These are phyloP conservation scores for Sporothrix curviconia DNA, from an alignment of 2,329 filamentous ascomycete species.

Conservation along the genomic window DNA sequence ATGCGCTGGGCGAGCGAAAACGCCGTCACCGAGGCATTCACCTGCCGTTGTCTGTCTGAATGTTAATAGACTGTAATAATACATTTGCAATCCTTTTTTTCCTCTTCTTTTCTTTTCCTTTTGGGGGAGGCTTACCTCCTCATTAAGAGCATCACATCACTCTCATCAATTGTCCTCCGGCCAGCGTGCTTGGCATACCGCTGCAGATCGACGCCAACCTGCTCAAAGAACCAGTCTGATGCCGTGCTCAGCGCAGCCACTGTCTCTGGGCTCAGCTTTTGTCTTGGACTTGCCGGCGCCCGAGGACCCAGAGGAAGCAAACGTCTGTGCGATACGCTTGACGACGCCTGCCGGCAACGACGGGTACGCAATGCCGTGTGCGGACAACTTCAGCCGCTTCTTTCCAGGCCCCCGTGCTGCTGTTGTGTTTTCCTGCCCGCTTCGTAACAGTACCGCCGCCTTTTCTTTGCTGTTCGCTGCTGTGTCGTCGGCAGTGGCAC, in stretches of 20 bases:
- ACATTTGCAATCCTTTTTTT: too few species aligned
- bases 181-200: conserved; percentile 77
- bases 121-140: conserved; percentile 64
- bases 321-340: conserved; percentile 65
- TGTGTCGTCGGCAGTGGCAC: background rate
- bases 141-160: conserved; percentile 76
- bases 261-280: conserved; percentile 66
- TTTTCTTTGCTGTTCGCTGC: background rate
- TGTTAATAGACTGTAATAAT: background rate
- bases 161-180: conserved; percentile 78
- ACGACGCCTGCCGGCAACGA: conserved; percentile 67
- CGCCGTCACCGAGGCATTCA: conserved; percentile 62
- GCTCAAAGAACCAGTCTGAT: conserved; percentile 88
- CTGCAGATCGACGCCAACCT: conserved; percentile 70
- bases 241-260: conserved; percentile 70
- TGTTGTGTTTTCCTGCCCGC: background rate
- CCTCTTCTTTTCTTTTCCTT: too few species aligned
- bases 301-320: conserved; percentile 56
- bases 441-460: background rate
- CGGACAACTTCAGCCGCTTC: conserved; percentile 55
- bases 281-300: conserved; percentile 55
- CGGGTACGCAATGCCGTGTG: conserved; percentile 68
- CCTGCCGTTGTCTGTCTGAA: conserved; percentile 60
- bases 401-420: conserved; percentile 9
- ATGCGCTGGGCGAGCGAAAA: conserved; percentile 82